Evolutionary conservation across 1,284 basidiomycete genomes (phyloP).

Genomic region (Vanrija pseudolonga): DNA sequence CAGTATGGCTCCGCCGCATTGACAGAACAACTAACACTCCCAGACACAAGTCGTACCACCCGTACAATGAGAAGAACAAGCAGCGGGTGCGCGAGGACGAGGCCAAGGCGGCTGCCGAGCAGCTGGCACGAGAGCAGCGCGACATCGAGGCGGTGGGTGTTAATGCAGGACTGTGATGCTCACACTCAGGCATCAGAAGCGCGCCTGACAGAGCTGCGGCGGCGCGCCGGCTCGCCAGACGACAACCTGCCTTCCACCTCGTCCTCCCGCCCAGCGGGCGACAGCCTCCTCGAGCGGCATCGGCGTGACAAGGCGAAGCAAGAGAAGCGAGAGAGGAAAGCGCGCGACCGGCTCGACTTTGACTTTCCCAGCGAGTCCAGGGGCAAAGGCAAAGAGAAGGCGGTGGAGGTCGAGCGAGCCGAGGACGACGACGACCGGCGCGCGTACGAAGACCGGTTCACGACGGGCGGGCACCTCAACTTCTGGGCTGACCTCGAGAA

Average conservation of each 20-base stretch:
- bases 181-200: conserved; percentile 31
- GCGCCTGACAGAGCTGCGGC: conserved; percentile 35
- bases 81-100: conserved; percentile 50
- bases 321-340: conserved; percentile 17
- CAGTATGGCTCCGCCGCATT: neutral
- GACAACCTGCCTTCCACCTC: conserved; percentile 33
- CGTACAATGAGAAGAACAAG: conserved; percentile 51
- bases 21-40: neutral
- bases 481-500: conserved; percentile 46
- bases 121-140: conserved; percentile 33
- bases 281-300: conserved; percentile 32
- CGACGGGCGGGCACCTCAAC: conserved; percentile 44
- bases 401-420: neutral
- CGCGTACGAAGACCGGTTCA: conserved; percentile 18
- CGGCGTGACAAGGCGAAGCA: conserved; percentile 26
- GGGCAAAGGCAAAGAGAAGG: conserved; percentile 18
- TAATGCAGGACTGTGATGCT: neutral
- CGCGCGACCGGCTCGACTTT: conserved; percentile 34
- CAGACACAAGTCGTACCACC: conserved; percentile 52
- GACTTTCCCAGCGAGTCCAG: conserved; percentile 41
- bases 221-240: conserved; percentile 32
- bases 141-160: conserved; percentile 37
- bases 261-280: conserved; percentile 3
- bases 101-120: conserved; percentile 40
- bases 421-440: conserved; percentile 6